Evolutionary conservation across 495 filamentous ascomycete species (phyloP), one percentile per base, ranked within the genome.

Genomic region (Hypoxylon trugodes): DNA sequence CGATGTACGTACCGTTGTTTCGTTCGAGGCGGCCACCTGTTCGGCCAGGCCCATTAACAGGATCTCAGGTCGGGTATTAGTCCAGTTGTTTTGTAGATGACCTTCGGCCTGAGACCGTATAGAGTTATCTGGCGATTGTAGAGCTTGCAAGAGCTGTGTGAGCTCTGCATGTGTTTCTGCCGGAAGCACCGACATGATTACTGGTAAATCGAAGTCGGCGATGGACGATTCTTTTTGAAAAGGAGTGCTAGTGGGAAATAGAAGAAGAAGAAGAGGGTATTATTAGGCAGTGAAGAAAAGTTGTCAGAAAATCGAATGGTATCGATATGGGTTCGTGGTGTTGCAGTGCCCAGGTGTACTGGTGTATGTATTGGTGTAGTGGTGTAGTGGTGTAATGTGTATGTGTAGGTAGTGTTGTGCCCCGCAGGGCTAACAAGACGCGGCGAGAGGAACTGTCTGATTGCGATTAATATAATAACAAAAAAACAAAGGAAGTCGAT

Each of bases 11-110:
- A 94, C 92, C 51, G 81, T 78, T 50, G 87, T 69, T 66, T 93
- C 88, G 60, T 84, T 81, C 16, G 89, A 82, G 13, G 81, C 85
- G 65, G 89, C 85, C 68, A 96, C 89, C 77, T 98, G 93, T 76
- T 99, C 96, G 15, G 88, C 92, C 66, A 99, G 77, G 53, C 93
- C 96, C 89, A 97, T 92, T 74, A 99, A 77, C 32, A 98, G 79
- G 59, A 95, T 81, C 65, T 96, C 93, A 30, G 96, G 93, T 36
- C 88, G 84, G 15, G 83, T 82, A 48, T 79, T 81, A 33, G 92
- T 87, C 95, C 95, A 99, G 75, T 93, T 90, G 76, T 86, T 89
- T 70, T 90, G 91, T 59, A 99, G 78, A 73, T 91, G 87, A 45
- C 93, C 91, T 77, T 99, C 96, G 43, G 93, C 93, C 71, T 90